These are phyloP conservation scores for Phaffomyces thermotolerans DNA, from an alignment of 805 yeast species.

Conservation along the genomic window DNA sequence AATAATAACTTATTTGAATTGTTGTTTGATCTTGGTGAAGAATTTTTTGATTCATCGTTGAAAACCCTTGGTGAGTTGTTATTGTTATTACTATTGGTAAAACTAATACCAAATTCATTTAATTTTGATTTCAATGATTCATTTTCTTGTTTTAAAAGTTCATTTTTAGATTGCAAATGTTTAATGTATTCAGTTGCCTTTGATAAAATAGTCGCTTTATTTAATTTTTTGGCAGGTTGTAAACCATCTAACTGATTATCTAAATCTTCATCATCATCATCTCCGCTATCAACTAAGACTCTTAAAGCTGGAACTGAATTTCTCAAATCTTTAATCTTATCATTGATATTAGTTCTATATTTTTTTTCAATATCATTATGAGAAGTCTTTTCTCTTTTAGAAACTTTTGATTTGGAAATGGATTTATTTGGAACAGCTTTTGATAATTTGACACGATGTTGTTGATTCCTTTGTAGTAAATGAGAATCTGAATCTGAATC, in stretches of 20 bases:
- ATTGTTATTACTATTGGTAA: background rate
- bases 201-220: conserved; percentile 68
- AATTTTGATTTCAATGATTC: conserved; percentile 27
- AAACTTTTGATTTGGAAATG: conserved; percentile 14
- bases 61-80: conserved; percentile 6
- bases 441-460: conserved; percentile 12
- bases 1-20: conserved; percentile 40
- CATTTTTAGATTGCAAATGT: conserved; percentile 61
- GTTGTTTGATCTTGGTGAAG: conserved; percentile 11
- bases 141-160: conserved; percentile 41
- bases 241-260: conserved; percentile 61
- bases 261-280: conserved; percentile 53
- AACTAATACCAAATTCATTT: conserved; percentile 5
- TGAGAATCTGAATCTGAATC: conserved; percentile 16
- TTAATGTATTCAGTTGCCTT: conserved; percentile 75
- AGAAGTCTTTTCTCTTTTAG: conserved; percentile 46
- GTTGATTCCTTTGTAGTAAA: conserved; percentile 4
- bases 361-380: conserved; percentile 70
- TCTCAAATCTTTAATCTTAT: conserved; percentile 54
- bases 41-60: background rate
- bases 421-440: conserved; percentile 20
- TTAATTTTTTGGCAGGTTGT: conserved; percentile 67
- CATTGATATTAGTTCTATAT: conserved; percentile 64
- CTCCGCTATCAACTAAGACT: conserved; percentile 34
- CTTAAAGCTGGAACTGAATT: conserved; percentile 63